Evolutionary conservation across 305 asterid genomes (phyloP), one percentile per base, ranked within the genome.

Genomic region (Fraxinus sp.): DNA sequence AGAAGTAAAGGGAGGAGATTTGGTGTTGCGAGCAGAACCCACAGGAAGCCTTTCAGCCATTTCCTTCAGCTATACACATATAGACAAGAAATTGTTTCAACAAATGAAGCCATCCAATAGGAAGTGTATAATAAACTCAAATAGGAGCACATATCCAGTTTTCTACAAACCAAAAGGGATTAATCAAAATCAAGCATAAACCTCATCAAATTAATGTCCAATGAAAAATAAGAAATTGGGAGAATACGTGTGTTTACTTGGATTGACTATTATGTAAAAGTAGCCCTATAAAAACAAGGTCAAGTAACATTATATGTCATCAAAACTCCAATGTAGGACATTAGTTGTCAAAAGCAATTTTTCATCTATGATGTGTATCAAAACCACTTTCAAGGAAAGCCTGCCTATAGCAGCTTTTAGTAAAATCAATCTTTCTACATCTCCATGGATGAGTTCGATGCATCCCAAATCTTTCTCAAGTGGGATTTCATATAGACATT

Each of bases 11-110:
- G 91, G 82, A 37, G 90, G 93, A 84, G 94, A 85, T 87, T 87
- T 92, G 75, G 86, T 79, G 83, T 87, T 94, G 83, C 93, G 92
- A 24, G 92, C 90, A 75, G 97, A 91, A 83, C 97, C 97, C 72
- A 95, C 91, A 39, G 97, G 98, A 83, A 95, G 88, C 90, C 96
- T 89, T 87, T 95, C 98, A 39, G 98, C 98, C 92, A 92, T 92
- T 81, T 95, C 98, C 89, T 95, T 95, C 78, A 95, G 89, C 98
- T 94, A 79, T 84, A 85, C 32, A 59, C 33, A 75, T 92, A 80
- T 81, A 85, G 59, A 59, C 36, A 81, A 71, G 16, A 77, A 81
- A 84, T 74, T 71, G 43, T 71, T 14, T 71, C 76, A 32, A 84
- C 64, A 78, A 76, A 32, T 80, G 79, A 84, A 52, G 77, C 87